phyloP scores from a whole-genome alignment of 2,329 filamentous ascomycete genomes.

The Cytospora schulzeri region DNA sequence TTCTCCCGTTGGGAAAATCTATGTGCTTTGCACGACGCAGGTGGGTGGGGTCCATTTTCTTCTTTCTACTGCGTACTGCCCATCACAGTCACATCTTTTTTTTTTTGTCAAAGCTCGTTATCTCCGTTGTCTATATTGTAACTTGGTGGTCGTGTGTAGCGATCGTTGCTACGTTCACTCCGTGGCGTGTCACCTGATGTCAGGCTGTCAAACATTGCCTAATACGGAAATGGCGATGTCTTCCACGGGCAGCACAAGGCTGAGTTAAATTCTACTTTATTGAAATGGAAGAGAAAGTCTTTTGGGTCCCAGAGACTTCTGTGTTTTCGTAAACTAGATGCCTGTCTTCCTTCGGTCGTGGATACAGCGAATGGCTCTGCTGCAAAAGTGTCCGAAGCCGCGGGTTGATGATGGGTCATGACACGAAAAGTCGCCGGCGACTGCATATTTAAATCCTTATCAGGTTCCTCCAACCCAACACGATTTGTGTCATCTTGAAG shows the following conservation, averaged over 20 bases:
- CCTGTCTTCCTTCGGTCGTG: background rate
- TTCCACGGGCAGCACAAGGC: constrained; percentile 10
- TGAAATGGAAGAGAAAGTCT: background rate
- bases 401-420: constrained; percentile 3
- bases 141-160: too few species aligned
- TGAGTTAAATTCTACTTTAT: background rate
- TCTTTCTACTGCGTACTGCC: background rate
- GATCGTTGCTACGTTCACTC: background rate
- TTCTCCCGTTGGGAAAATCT: background rate
- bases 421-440: constrained; percentile 19
- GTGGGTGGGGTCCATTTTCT: background rate
- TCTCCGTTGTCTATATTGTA: too few species aligned
- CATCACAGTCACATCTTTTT: background rate
- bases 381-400: constrained; percentile 26
- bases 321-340: background rate
- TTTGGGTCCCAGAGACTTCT: background rate
- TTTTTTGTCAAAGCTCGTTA: background rate
- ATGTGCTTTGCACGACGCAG: constrained; percentile 8
- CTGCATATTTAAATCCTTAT: constrained; percentile 6
- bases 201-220: background rate
- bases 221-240: background rate
- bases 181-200: background rate
- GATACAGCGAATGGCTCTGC: background rate
- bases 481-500: background rate
- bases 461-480: background rate